Evolutionary conservation across 495 filamentous ascomycete genomes (phyloP).

Genomic region (Platismatia glauca): DNA sequence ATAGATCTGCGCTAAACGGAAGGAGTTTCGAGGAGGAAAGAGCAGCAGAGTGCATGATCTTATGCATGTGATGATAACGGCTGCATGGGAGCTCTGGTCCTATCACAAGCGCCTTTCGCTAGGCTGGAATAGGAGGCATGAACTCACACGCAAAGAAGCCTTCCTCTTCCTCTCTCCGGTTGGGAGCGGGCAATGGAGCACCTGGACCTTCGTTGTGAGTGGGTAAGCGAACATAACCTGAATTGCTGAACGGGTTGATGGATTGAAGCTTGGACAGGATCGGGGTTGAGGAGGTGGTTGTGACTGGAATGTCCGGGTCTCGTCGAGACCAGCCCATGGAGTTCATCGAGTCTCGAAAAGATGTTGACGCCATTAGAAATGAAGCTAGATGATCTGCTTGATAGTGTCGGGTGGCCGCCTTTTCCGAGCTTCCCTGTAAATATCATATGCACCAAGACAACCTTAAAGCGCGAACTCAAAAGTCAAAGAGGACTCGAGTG

Average conservation of each 20-base stretch:
- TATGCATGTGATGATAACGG: slow-evolving; percentile 29
- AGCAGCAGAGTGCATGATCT: slow-evolving; percentile 29
- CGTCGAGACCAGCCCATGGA: slow-evolving; percentile 90
- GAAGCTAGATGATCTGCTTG: slow-evolving; percentile 18
- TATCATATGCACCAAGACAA: slow-evolving; percentile 18
- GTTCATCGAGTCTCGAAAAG: slow-evolving; percentile 90
- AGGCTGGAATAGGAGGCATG: slow-evolving; percentile 15
- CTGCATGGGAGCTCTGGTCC: slow-evolving; percentile 27
- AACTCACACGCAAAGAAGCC: slow-evolving; percentile 92
- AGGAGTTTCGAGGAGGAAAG: slow-evolving; percentile 4
- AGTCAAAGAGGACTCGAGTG: background rate
- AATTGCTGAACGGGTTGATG: slow-evolving; percentile 77
- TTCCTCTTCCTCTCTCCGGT: slow-evolving; percentile 85
- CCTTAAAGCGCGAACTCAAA: background rate
- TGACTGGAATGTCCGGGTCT: slow-evolving; percentile 68
- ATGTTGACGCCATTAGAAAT: slow-evolving; percentile 67
- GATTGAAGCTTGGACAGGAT: slow-evolving; percentile 73
- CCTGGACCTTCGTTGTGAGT: slow-evolving; percentile 71
- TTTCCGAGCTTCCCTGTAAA: slow-evolving; percentile 19
- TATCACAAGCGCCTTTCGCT: slow-evolving; percentile 22
- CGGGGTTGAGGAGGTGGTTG: slow-evolving; percentile 61
- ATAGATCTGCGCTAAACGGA: slow-evolving; percentile 14
- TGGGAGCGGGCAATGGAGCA: slow-evolving; percentile 78
- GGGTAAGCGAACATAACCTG: slow-evolving; percentile 84
- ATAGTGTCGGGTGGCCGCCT: slow-evolving; percentile 15